These are phyloP conservation scores for Kuraishia borneana DNA, from an alignment of 805 yeast genomes.

Conservation along the genomic window DNA sequence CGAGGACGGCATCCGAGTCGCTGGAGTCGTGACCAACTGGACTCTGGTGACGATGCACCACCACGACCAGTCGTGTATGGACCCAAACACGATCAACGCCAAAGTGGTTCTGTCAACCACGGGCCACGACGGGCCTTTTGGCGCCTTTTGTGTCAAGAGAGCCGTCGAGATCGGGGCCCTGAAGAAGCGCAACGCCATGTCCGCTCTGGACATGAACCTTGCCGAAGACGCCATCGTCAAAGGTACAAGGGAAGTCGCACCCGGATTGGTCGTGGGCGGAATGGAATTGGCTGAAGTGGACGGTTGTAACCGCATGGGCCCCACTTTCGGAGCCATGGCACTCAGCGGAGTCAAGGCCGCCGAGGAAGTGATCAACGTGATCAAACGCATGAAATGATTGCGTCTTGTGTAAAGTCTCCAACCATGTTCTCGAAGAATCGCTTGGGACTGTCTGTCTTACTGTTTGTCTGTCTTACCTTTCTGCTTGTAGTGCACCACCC, in stretches of 20 bases:
- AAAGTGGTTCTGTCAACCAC: conserved; percentile 59
- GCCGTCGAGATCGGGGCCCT: conserved; percentile 36
- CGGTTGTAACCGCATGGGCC: conserved; percentile 77
- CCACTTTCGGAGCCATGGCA: conserved; percentile 77
- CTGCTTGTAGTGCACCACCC: not conserved
- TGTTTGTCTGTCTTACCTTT: not conserved
- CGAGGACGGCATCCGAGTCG: conserved; percentile 50
- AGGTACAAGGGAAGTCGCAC: conserved; percentile 52
- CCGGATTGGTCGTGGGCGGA: conserved; percentile 58
- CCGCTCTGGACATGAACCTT: conserved; percentile 67
- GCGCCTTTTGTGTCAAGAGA: conserved; percentile 71
- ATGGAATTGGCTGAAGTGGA: conserved; percentile 74
- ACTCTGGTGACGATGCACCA: conserved; percentile 68
- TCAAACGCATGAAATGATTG: no score
- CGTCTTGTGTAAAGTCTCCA: no score
- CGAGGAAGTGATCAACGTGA: conserved; percentile 31
- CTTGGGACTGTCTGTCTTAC: not conserved
- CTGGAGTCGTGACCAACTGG: conserved; percentile 82
- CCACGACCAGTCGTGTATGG: conserved; percentile 73
- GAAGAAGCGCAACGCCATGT: conserved; percentile 53
- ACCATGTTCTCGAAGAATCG: no score
- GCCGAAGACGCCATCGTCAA: conserved; percentile 72
- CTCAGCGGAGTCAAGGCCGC: conserved; percentile 75
- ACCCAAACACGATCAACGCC: conserved; percentile 66
- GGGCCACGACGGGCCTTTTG: conserved; percentile 80